Percentiles rank a stretch among this genome's conserved stretches.
Evolutionary conservation across 2,329 filamentous ascomycete genomes (phyloP).

Genomic region (Verruconis gallopava): DNA sequence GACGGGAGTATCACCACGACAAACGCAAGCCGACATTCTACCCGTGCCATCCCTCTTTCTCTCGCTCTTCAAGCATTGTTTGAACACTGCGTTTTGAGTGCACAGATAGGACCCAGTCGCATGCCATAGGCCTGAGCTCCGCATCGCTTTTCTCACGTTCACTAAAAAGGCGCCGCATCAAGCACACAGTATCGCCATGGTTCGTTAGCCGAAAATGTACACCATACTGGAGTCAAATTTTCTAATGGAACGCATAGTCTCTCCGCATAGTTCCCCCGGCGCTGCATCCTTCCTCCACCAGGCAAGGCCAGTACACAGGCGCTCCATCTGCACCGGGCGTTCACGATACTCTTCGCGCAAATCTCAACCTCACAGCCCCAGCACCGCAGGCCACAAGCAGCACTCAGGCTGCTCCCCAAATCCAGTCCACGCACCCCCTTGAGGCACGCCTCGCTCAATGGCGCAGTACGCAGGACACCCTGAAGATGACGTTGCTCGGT

Average conservation of each 20-base stretch:
- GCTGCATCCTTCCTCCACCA: slow-evolving; percentile 43
- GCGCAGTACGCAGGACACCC: slow-evolving; percentile 73
- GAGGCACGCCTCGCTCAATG: slow-evolving; percentile 80
- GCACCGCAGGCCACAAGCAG: slow-evolving; percentile 29
- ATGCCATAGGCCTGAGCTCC: too few relatives aligned
- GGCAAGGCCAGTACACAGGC: slow-evolving; percentile 43
- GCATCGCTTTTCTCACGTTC: too few relatives aligned
- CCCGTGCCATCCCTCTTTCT: too few relatives aligned
- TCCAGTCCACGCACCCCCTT: slow-evolving; percentile 72
- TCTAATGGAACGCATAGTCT: slow-evolving; percentile 50
- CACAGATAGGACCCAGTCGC: too few relatives aligned
- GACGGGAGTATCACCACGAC: too few relatives aligned
- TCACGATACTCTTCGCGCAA: slow-evolving; percentile 82
- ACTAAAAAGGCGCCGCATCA: too few relatives aligned
- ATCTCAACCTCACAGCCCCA: slow-evolving; percentile 46
- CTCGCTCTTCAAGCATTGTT: too few relatives aligned
- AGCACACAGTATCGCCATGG: background rate
- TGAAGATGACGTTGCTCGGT: slow-evolving; percentile 81
- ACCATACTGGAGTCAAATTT: background rate
- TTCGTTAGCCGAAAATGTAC: background rate
- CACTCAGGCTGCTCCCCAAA: slow-evolving; percentile 21
- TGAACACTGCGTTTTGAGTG: too few relatives aligned
- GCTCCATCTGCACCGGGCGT: slow-evolving; percentile 88
- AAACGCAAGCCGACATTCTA: too few relatives aligned
- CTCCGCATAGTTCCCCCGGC: slow-evolving; percentile 76